phyloP scores from a whole-genome alignment of 2,329 filamentous ascomycete species.

The Hypomyces rosellus region DNA sequence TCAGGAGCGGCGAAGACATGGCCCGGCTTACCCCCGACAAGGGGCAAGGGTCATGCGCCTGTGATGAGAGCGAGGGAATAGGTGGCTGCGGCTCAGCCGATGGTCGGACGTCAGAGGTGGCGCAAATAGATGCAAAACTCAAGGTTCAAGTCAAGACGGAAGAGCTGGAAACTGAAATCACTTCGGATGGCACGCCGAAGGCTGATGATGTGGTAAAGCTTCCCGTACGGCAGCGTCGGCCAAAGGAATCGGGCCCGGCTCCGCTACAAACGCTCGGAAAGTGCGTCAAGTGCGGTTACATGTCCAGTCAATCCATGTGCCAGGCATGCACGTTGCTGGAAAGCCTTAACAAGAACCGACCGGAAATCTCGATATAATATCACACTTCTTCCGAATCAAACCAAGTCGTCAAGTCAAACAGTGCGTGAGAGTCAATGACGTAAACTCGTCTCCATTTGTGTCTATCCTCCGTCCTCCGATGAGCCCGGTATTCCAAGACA shows the following conservation, averaged over 20 bases:
- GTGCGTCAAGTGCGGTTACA: slow-evolving; percentile 85
- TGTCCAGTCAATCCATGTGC: slow-evolving; percentile 89
- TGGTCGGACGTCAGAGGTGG: slow-evolving; percentile 68
- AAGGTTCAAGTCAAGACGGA: slow-evolving; percentile 15
- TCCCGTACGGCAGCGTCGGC: slow-evolving; percentile 24
- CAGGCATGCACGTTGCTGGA: slow-evolving; percentile 90
- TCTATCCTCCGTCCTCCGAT: slow-evolving; percentile 3
- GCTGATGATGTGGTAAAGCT: slow-evolving; percentile 26
- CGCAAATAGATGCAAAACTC: slow-evolving; percentile 61
- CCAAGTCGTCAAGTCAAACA: neutral
- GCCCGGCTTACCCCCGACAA: slow-evolving; percentile 57
- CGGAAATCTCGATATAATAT: slow-evolving; percentile 48
- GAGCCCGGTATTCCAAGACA: neutral
- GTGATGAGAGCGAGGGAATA: slow-evolving; percentile 31
- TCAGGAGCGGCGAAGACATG: slow-evolving; percentile 94
- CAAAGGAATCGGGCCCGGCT: slow-evolving; percentile 23
- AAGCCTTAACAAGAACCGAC: slow-evolving; percentile 75
- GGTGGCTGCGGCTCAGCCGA: slow-evolving; percentile 67
- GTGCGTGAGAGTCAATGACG: neutral
- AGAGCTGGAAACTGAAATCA: slow-evolving; percentile 28
- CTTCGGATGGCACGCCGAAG: slow-evolving; percentile 16
- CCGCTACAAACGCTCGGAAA: slow-evolving; percentile 71
- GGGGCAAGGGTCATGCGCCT: slow-evolving; percentile 28
- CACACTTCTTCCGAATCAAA: slow-evolving; percentile 12
- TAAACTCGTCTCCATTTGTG: slow-evolving; percentile 13